Evolutionary conservation across 805 yeast species (phyloP).

Genomic region (Kregervanrija fluxuum): DNA sequence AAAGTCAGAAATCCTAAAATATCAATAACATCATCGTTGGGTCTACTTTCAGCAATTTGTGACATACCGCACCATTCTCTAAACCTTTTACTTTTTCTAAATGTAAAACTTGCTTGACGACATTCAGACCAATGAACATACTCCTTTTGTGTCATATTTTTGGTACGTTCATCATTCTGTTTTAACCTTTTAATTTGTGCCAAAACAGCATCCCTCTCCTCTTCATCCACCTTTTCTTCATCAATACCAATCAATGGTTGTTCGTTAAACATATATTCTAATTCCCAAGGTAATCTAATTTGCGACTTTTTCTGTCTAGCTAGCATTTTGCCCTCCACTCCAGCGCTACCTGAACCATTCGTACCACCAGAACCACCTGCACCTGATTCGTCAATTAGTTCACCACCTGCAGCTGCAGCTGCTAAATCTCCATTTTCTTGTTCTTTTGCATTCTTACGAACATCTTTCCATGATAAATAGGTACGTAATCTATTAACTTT

Average conservation of each 20-base stretch:
- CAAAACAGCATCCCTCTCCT: slow-evolving; percentile 79
- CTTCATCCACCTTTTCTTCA: slow-evolving; percentile 60
- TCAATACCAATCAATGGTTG: slow-evolving; percentile 73
- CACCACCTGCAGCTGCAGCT: slow-evolving; percentile 22
- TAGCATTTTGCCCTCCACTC: slow-evolving; percentile 33
- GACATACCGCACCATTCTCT: slow-evolving; percentile 94
- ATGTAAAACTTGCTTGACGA: slow-evolving; percentile 94
- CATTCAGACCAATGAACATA: slow-evolving; percentile 99
- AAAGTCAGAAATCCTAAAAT: slow-evolving; percentile 91
- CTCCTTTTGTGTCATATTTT: slow-evolving; percentile 91
- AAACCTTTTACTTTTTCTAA: slow-evolving; percentile 87
- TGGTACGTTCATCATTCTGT: slow-evolving; percentile 90
- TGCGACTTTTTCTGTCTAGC: slow-evolving; percentile 67
- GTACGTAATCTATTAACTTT: slow-evolving; percentile 89
- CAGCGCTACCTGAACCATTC: slow-evolving; percentile 27
- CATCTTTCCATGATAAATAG: slow-evolving; percentile 94
- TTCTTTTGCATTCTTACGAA: slow-evolving; percentile 69
- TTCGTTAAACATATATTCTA: slow-evolving; percentile 88
- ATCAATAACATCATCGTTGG: slow-evolving; percentile 95
- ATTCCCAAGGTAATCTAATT: slow-evolving; percentile 89
- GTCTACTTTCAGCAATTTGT: slow-evolving; percentile 78
- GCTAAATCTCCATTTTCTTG: slow-evolving; percentile 46
- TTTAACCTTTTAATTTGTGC: slow-evolving; percentile 86
- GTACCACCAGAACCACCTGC: slow-evolving; percentile 19
- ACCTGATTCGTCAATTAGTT: slow-evolving; percentile 24